Conservation (phyloP, 495 filamentous ascomycete genomes). For the Tirmania nivea region DNA sequence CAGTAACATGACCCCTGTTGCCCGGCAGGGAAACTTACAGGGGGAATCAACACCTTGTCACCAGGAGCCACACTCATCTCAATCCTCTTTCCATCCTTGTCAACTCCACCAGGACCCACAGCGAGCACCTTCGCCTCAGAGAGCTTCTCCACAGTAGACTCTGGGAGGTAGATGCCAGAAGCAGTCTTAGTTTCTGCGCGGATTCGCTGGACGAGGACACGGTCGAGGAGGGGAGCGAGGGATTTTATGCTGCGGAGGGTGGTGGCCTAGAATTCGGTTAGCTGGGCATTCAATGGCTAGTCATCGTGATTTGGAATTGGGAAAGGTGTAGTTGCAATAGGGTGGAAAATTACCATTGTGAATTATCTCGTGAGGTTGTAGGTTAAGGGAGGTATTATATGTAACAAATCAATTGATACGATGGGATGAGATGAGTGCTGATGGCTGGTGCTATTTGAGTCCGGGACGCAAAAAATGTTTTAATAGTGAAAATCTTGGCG, state of each 20-base stretch:
- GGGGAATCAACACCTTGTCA: constrained; percentile 89
- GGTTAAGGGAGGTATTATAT: background rate
- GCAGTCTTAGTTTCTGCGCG: constrained; percentile 95
- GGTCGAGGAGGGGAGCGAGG: constrained; percentile 91
- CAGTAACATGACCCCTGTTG: constrained; percentile 11
- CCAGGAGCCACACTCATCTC: constrained; percentile 58
- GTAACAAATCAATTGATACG: too few relatives aligned
- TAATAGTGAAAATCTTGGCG: too few relatives aligned
- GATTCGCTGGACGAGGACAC: constrained; percentile 91
- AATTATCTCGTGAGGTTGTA: constrained; percentile 5
- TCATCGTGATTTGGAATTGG: background rate
- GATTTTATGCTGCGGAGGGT: constrained; percentile 88
- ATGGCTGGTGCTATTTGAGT: too few relatives aligned
- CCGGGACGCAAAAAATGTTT: too few relatives aligned
- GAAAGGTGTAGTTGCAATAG: background rate
- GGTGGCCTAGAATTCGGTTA: constrained; percentile 26
- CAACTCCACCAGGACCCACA: constrained; percentile 69
- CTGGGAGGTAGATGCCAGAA: constrained; percentile 88
- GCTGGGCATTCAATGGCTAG: background rate
- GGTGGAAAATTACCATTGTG: constrained; percentile 20
- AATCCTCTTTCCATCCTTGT: constrained; percentile 71
- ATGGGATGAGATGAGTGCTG: too few relatives aligned
- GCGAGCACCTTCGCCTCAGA: constrained; percentile 92
- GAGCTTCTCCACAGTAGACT: constrained; percentile 91
- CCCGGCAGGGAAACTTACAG: constrained; percentile 37